Conservation (phyloP, 78 protist genomes). For the Blattamonas nauphoetae region DNA sequence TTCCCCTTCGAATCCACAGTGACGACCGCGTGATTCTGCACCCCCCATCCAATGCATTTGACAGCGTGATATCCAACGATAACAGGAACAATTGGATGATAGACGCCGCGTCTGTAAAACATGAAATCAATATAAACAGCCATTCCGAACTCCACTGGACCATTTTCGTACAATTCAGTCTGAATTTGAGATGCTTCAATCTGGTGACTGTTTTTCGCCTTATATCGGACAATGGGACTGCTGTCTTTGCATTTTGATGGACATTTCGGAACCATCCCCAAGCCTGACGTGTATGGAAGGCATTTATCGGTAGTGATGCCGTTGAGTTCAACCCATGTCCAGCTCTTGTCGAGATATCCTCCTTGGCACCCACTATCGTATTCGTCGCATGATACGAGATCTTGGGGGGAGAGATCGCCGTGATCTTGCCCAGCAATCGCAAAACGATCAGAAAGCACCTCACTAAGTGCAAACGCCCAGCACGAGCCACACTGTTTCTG, state of each 20-base stretch:
- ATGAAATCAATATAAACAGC: conserved; percentile 45
- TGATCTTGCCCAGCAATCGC: not conserved
- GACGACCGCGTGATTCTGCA: too few relatives aligned
- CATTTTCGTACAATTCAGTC: conserved; percentile 29
- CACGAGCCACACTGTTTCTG: conserved; percentile 39
- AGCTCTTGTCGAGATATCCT: not conserved
- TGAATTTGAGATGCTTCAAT: conserved; percentile 7
- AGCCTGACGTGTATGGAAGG: conserved; percentile 16
- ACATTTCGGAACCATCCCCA: not conserved
- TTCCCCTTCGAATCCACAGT: too few relatives aligned
- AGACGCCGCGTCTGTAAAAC: conserved; percentile 56
- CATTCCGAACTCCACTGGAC: conserved; percentile 44
- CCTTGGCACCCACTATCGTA: conserved; percentile 18
- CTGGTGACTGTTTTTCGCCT: not conserved
- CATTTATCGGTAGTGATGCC: conserved; percentile 20
- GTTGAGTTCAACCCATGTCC: not conserved
- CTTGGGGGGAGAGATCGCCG: conserved; percentile 19
- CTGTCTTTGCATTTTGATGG: not conserved
- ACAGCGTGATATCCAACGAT: conserved; percentile 55
- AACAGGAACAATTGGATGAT: conserved; percentile 24
- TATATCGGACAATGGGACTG: not conserved
- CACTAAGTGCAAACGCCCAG: conserved; percentile 39
- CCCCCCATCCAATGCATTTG: conserved; percentile 55
- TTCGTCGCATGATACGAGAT: conserved; percentile 23
- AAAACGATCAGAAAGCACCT: conserved; percentile 11